Evolutionary conservation across 176 grass and related monocot genomes (phyloP).

Genomic region (Saccharum spontaneum): DNA sequence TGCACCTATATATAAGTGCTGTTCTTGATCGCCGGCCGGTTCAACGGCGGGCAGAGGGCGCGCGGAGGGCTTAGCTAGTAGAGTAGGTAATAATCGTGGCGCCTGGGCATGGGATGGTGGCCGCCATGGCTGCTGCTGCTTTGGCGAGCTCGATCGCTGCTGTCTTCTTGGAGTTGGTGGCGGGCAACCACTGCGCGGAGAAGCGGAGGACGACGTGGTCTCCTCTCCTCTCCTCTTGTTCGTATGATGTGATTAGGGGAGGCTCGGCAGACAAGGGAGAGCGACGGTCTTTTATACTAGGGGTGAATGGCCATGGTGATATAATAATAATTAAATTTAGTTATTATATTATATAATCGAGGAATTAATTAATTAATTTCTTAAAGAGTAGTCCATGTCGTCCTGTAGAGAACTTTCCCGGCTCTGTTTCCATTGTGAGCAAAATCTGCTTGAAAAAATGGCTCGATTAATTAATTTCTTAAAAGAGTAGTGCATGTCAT

Average conservation of each 20-base stretch:
- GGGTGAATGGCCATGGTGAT: neutral
- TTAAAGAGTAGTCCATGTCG: neutral
- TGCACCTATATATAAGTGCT: too few relatives aligned
- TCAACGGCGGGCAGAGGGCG: neutral
- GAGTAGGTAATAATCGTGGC: conserved; percentile 8
- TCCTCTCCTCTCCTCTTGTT: conserved; percentile 10
- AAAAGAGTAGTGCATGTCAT: neutral
- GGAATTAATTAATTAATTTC: neutral
- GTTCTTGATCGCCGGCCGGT: neutral
- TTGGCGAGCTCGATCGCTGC: neutral
- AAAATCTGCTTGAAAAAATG: too few relatives aligned
- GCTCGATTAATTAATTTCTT: neutral
- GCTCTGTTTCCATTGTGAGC: too few relatives aligned
- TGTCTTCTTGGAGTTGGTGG: conserved; percentile 25
- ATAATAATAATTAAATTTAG: neutral
- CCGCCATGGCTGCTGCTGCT: conserved; percentile 12
- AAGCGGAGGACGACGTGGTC: conserved; percentile 28
- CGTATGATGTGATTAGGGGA: neutral
- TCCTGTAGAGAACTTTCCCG: too few relatives aligned
- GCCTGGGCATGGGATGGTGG: conserved; percentile 11
- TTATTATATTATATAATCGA: neutral
- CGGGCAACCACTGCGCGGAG: neutral
- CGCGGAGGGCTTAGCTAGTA: neutral
- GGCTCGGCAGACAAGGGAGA: neutral
- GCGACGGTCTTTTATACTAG: conserved; percentile 7